phyloP scores from a whole-genome alignment of 73 alveolate species.

The Uronychia setigera region DNA sequence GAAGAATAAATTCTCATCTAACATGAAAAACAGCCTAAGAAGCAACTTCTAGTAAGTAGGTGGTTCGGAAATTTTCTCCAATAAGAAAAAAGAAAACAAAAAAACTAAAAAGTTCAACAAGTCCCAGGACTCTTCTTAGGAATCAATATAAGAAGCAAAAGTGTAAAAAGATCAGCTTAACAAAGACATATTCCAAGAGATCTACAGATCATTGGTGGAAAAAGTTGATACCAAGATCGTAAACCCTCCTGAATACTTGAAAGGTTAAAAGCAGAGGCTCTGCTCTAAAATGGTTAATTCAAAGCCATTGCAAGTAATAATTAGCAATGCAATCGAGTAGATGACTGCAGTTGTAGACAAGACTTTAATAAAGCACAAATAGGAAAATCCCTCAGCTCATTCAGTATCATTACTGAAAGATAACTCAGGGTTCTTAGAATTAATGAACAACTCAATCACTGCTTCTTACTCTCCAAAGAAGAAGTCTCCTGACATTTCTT shows the following conservation, averaged over 20 bases:
- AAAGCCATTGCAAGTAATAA: neutral
- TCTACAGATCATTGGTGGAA: neutral
- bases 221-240: neutral
- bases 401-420: neutral
- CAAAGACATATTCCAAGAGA: neutral
- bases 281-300: neutral
- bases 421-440: neutral
- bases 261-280: neutral
- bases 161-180: neutral
- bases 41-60: too few species aligned
- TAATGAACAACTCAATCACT: too few species aligned
- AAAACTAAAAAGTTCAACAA: too few species aligned
- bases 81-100: too few species aligned
- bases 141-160: too few species aligned
- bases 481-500: too few species aligned
- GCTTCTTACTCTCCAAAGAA: too few species aligned
- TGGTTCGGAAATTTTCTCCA: too few species aligned
- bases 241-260: neutral
- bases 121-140: too few species aligned
- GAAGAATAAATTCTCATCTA: too few species aligned
- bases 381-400: neutral
- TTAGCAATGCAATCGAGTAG: neutral
- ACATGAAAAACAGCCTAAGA: too few species aligned
- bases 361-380: neutral
- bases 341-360: neutral